phyloP scores from a whole-genome alignment of 225 moss, liverwort and hornwort species.

The Physcomitrium patens region DNA sequence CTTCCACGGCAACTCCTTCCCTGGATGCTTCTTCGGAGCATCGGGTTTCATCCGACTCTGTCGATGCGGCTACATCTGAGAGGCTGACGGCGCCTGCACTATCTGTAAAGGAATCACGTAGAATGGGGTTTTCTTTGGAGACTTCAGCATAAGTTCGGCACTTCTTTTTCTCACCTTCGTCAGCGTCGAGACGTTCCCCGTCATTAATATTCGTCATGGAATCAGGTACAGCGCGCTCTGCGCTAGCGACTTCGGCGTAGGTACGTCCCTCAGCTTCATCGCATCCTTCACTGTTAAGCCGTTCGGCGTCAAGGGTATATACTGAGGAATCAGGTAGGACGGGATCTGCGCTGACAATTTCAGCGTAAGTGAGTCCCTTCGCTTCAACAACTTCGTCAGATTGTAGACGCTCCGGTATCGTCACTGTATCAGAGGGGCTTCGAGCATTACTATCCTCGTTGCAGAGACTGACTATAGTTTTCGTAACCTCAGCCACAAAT shows the following conservation, averaged over 20 bases:
- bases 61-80: slow-evolving; percentile 14
- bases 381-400: too few relatives aligned
- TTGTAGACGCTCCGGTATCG: slow-evolving; percentile 4
- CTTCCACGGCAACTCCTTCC: too few relatives aligned
- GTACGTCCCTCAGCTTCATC: too few relatives aligned
- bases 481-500: slow-evolving; percentile 38
- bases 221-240: too few relatives aligned
- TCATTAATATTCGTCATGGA: too few relatives aligned
- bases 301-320: too few relatives aligned
- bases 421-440: slow-evolving; percentile 7
- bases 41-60: slow-evolving; percentile 1
- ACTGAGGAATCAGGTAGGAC: too few relatives aligned
- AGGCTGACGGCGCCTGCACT: neutral
- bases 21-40: slow-evolving; percentile 12
- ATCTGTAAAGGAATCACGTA: neutral
- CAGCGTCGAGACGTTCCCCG: slow-evolving; percentile 28
- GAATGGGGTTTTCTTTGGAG: neutral
- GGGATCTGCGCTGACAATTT: too few relatives aligned
- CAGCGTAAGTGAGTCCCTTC: too few relatives aligned
- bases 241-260: too few relatives aligned
- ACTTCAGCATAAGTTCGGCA: slow-evolving; percentile 3
- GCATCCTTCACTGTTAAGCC: too few relatives aligned
- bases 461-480: slow-evolving; percentile 31
- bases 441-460: slow-evolving; percentile 3
- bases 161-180: slow-evolving; percentile 22